phyloP scores from a whole-genome alignment of 2,329 filamentous ascomycete genomes.

The Xylaria digitata region DNA sequence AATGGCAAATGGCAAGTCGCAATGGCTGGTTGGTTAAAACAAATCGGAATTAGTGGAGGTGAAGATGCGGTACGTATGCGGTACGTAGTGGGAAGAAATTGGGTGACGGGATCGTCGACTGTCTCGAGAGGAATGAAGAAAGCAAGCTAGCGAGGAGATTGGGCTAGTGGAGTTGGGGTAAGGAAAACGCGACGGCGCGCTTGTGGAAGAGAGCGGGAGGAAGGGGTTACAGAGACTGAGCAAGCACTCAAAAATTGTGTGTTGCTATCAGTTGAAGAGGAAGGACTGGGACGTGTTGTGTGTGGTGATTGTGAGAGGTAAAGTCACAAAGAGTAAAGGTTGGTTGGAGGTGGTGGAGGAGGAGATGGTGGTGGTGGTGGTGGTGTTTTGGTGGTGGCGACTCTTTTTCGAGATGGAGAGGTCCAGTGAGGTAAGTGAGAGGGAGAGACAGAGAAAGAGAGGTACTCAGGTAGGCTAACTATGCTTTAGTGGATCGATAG shows the following conservation, averaged over 20 bases:
- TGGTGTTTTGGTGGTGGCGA: slow-evolving; percentile 28
- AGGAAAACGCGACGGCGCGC: slow-evolving; percentile 24
- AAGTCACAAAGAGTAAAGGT: slow-evolving; percentile 13
- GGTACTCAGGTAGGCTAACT: slow-evolving; percentile 22
- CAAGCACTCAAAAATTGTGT: slow-evolving; percentile 4
- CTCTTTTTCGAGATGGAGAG: slow-evolving; percentile 25
- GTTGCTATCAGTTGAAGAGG: slow-evolving; percentile 1
- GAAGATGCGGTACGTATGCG: slow-evolving; percentile 1
- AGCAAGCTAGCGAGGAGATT: slow-evolving; percentile 21
- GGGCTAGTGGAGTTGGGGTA: slow-evolving; percentile 27
- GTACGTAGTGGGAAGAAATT: slow-evolving; percentile 13
- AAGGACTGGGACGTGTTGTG: not conserved
- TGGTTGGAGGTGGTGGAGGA: no score
- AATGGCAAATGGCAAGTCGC: slow-evolving; percentile 19
- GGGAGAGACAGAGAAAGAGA: not conserved
- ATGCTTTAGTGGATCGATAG: slow-evolving; percentile 3
- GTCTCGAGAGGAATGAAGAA: slow-evolving; percentile 15
- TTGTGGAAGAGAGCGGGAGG: slow-evolving; percentile 14
- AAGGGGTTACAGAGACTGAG: slow-evolving; percentile 14
- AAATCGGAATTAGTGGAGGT: slow-evolving; percentile 11
- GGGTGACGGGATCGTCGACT: slow-evolving; percentile 4
- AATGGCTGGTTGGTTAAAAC: slow-evolving; percentile 1
- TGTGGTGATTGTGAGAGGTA: not conserved
- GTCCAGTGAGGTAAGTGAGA: not conserved
- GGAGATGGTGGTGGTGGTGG: no score